A percentile compares a stretch with the other conserved stretches of the same genome.
Evolutionary conservation across 176 grass and related monocot species (phyloP).

Genomic region (Oryza glaberrima): DNA sequence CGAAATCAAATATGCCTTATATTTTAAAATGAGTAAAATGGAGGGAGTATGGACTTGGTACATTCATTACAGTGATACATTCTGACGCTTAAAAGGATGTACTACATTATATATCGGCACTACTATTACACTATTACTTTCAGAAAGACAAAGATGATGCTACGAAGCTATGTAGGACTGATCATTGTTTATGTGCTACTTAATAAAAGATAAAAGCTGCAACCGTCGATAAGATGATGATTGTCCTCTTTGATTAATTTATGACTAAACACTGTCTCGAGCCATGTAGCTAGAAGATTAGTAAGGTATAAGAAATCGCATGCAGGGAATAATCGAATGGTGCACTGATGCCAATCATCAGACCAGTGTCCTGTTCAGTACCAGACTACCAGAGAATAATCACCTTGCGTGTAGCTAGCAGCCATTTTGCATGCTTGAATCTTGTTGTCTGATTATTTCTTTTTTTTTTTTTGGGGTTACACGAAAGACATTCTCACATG

Average conservation of each 20-base stretch:
- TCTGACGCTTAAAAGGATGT: not conserved
- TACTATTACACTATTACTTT: not conserved
- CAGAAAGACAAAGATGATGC: not conserved
- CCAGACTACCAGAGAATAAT: slow-evolving; percentile 3
- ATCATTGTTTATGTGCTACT: not conserved
- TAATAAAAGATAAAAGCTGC: not conserved
- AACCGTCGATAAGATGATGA: not conserved
- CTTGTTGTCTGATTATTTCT: not conserved
- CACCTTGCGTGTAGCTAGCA: slow-evolving; percentile 19
- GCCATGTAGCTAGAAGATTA: not conserved
- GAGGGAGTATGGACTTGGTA: not conserved
- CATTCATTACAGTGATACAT: not conserved
- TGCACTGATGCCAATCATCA: not conserved
- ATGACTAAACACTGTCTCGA: not conserved
- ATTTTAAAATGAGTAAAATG: no score
- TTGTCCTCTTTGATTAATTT: not conserved
- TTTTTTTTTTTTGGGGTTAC: not conserved
- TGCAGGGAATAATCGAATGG: not conserved
- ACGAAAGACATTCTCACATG: not conserved
- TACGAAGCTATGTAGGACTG: not conserved
- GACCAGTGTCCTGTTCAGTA: not conserved
- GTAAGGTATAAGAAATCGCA: not conserved
- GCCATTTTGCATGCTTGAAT: not conserved
- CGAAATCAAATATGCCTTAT: no score
- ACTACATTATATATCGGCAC: not conserved